Base-by-base conservation (phyloP, 2,329 filamentous ascomycete genomes). In the Clarireedia monteithiana region DNA sequence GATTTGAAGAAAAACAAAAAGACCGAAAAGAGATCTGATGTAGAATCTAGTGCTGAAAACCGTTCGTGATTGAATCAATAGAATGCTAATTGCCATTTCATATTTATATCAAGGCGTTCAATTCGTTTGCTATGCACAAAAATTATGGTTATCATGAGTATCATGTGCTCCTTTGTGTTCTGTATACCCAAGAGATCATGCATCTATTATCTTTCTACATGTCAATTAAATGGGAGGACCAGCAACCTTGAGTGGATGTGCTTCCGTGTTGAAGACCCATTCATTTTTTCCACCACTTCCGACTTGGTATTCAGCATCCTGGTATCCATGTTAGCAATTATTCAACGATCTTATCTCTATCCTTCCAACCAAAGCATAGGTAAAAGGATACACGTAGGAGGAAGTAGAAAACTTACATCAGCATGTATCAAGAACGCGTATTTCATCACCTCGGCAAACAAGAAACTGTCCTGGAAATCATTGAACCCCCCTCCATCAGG, bases 401-500 rank as follows among this genome's bases (percentile, higher is more conserved):
- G 10, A 5, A 14, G 26, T 20, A 6, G 5, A 39, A 34, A n/a
- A 63, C 66, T 63, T 58, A 68, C 67, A 52, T 63, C 63, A 6
- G 62, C 60, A 42, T 68, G 64, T 34, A 88, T 87, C 64, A 95
- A 69, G 72, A 88, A 95, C 56, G 80, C 75, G 69, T 95, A 95
- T 77, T 95, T 95, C 70, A 95, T 69, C 60, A 91, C 86, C 74
- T 95, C 90, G 0, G 90, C 89, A 69, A 95, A 90, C 75, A 88
- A 85, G 73, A 94, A 95, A 65, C 86, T 91, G 73, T 95, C 89
- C 76, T 92, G 87, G 68, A 86, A 85, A 69, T 95, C 82, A 44
- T 71, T 70, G 58, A 79, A 82, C 0, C 72, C 70, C 1, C 86
- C 87, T 9, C 88, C 88, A 30, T 75, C 76, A 3, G 66, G 64